These are phyloP conservation scores for Ambrosia artemisiifolia DNA, from an alignment of 129 eudicot species.

Conservation along the genomic window DNA sequence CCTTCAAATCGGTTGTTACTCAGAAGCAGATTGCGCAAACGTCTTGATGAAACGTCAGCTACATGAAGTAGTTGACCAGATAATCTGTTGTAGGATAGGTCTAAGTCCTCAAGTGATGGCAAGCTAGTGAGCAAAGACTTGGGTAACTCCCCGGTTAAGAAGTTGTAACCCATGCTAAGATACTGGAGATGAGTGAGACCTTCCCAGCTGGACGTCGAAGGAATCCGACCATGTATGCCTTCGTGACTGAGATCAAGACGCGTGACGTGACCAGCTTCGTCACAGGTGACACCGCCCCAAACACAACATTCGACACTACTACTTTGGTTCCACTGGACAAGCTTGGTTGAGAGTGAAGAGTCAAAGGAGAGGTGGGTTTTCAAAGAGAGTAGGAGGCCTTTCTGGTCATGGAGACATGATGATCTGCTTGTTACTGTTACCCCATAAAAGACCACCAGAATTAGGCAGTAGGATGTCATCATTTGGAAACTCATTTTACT, in stretches of 20 bases:
- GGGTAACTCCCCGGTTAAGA: conserved; percentile 40
- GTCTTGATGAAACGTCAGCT: background rate
- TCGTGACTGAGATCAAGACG: conserved; percentile 27
- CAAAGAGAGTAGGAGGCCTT: conserved; percentile 19
- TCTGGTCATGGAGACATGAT: conserved; percentile 34
- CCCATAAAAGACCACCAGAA: background rate
- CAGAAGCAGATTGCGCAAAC: conserved; percentile 36
- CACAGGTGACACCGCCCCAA: conserved; percentile 42
- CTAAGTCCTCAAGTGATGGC: conserved; percentile 34
- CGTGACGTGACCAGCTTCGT: conserved; percentile 22
- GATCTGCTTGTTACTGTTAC: background rate
- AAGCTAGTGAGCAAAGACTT: conserved; percentile 31
- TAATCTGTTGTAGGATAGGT: conserved; percentile 41
- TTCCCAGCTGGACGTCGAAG: conserved; percentile 31
- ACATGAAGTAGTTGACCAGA: conserved; percentile 33
- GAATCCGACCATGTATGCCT: conserved; percentile 32
- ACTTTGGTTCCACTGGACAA: conserved; percentile 30
- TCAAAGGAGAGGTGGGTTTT: conserved; percentile 14
- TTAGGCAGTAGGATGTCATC: background rate
- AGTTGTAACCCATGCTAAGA: conserved; percentile 40
- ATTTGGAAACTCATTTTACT: background rate
- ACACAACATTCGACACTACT: conserved; percentile 24
- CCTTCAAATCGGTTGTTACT: conserved; percentile 45
- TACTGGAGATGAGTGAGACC: conserved; percentile 35
- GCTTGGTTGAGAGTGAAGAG: conserved; percentile 29